Percentiles rank a stretch among this genome's conserved stretches.
phyloP scores from a whole-genome alignment of 495 filamentous ascomycete species.

The Amniculicola lignicola region DNA sequence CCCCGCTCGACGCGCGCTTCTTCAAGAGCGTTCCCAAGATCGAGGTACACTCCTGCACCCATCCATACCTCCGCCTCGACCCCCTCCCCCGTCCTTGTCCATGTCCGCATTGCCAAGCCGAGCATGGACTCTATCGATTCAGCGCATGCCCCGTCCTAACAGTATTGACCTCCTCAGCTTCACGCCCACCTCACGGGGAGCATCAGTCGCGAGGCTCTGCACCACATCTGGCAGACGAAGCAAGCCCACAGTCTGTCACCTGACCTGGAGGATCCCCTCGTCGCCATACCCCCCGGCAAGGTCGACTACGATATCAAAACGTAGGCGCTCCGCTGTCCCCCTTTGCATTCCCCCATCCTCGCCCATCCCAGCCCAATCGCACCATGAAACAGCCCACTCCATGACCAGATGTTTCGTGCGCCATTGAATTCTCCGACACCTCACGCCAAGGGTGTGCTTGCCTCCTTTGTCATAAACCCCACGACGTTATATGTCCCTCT shows the following conservation, averaged over 20 bases:
- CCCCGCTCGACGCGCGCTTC: constrained; percentile 24
- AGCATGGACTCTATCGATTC: constrained; percentile 12
- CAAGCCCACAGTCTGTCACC: constrained; percentile 49
- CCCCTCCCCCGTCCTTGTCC: neutral
- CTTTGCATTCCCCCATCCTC: no score
- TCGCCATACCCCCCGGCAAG: constrained; percentile 65
- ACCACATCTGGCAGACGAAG: constrained; percentile 69
- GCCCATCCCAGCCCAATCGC: no score
- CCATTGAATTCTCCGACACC: constrained; percentile 6
- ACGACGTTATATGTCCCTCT: neutral
- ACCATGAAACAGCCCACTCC: no score
- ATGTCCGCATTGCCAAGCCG: constrained; percentile 9
- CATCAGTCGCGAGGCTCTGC: constrained; percentile 70
- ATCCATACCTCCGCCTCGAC: neutral
- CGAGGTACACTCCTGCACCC: constrained; percentile 30
- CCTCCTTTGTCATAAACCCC: neutral
- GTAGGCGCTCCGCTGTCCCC: constrained; percentile 50
- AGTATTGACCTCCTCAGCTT: constrained; percentile 49
- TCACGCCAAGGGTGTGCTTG: constrained; percentile 16
- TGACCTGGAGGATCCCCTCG: constrained; percentile 62
- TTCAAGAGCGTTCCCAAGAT: constrained; percentile 38
- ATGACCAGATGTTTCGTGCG: neutral
- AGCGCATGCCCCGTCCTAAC: no score
- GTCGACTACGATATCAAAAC: constrained; percentile 68
- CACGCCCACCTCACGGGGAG: constrained; percentile 83